Evolutionary conservation across 2,329 filamentous ascomycete genomes (phyloP), one percentile per base, ranked within the genome.

Genomic region (Ascosphaera acerosa): DNA sequence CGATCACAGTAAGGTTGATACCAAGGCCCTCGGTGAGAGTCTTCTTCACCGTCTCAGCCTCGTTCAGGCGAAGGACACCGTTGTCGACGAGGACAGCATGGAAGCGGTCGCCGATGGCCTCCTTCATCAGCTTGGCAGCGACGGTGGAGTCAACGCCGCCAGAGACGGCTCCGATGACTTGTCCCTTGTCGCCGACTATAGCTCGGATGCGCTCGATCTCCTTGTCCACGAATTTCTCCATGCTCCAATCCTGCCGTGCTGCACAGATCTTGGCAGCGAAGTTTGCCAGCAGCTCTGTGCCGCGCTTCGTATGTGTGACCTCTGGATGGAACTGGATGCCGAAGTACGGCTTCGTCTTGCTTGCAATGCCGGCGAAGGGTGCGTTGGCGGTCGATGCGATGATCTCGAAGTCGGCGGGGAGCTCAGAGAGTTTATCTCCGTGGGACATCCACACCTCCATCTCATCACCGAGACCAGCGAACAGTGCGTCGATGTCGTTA

Each of bases 141-240:
- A 92, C 82, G 2, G 82, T 92, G 7, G 68, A 76, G 51, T 92
- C 82, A 10, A 92, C 82, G 44, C 82, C 82, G 40, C 82, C 81
- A 38, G 66, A 73, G 34, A 78, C 72, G 12, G 74, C 73, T 36
- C 74, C 74, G 40, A 84, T 69, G 32, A 91, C 84, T 45, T 87
- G 84, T 2, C 66, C 81, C 34, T 64, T 72, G 17, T 72, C 64
- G 15, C 87, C 87, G 26, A 92, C 81, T 19, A 91, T 60, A 17
- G 70, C 62, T 18, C 78, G 63, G 45, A 94, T 92, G 34, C 80
- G 65, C 25, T 58, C 53, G 39, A 92, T 76, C 52, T 91, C 81
- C 44, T 76, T 64, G 37, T 77, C 66, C 6, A 77, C 61, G 44
- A 94, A 94, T 42, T 75, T 70, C 34, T 59, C 60, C 82, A 92